phyloP scores from a whole-genome alignment of 139 green algal genomes.

The Chlamydomonas incerta region DNA sequence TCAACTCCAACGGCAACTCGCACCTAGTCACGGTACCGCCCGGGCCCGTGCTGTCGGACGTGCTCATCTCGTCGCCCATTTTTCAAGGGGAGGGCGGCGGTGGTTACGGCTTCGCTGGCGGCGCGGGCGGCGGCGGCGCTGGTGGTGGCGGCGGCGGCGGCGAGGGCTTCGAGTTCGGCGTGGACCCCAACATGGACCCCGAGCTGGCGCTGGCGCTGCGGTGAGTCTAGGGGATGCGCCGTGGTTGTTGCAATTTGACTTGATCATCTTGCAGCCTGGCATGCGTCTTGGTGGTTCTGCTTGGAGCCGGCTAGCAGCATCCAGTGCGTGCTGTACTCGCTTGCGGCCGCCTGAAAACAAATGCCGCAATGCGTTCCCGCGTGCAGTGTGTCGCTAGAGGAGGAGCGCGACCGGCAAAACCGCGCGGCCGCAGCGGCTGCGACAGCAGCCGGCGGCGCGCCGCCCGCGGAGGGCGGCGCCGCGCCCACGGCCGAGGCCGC shows the following conservation, averaged over 20 bases:
- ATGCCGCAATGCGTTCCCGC: too few species aligned
- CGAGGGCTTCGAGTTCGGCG: constrained; percentile 92
- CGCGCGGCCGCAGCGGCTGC: constrained; percentile 49
- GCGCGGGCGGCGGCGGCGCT: constrained; percentile 51
- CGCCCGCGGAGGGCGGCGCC: constrained; percentile 17
- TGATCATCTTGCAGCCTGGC: too few species aligned
- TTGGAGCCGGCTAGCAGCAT: too few species aligned
- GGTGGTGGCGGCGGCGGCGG: constrained; percentile 60
- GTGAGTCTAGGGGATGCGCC: constrained; percentile 1
- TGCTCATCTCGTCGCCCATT: constrained; percentile 94
- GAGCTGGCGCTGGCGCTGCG: constrained; percentile 92
- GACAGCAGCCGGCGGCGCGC: constrained; percentile 42
- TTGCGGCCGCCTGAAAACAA: too few species aligned
- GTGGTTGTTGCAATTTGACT: neutral
- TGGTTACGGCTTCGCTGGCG: constrained; percentile 67
- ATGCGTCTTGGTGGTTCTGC: too few species aligned
- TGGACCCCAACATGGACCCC: constrained; percentile 98
- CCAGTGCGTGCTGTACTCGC: too few species aligned
- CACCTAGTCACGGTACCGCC: constrained; percentile 93
- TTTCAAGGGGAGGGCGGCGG: constrained; percentile 82
- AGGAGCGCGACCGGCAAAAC: constrained; percentile 93
- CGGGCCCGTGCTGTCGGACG: constrained; percentile 91
- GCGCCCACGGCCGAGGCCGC: constrained; percentile 36
- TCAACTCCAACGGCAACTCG: constrained; percentile 95
- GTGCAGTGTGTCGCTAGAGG: constrained; percentile 92